Percentiles rank a stretch among this genome's conserved stretches.
Evolutionary conservation across 2,329 filamentous ascomycete species (phyloP).

Genomic region (Aspergillus unguis): DNA sequence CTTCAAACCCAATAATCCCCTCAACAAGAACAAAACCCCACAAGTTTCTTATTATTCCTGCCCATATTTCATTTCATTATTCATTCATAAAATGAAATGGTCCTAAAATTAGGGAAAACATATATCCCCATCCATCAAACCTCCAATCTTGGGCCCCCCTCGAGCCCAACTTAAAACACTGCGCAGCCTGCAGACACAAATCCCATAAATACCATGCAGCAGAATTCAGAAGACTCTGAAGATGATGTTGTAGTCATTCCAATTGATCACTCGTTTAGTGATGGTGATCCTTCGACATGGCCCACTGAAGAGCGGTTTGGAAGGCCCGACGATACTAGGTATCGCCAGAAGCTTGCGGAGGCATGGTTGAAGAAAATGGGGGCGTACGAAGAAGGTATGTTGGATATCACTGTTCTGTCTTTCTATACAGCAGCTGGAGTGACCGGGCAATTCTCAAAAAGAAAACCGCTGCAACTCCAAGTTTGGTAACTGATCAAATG

Average conservation of each 20-base stretch:
- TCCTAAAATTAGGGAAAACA: not conserved
- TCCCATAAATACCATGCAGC: not conserved
- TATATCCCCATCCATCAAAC: not conserved
- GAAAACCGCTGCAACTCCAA: no score
- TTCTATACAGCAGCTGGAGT: no score
- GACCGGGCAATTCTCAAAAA: no score
- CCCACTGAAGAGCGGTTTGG: conserved; percentile 35
- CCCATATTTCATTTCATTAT: not conserved
- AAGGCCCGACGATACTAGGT: conserved; percentile 41
- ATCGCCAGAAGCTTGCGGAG: conserved; percentile 47
- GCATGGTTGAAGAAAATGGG: conserved; percentile 48
- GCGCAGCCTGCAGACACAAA: not conserved
- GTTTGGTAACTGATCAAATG: not conserved
- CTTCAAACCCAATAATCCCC: not conserved
- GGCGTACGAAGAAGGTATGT: conserved; percentile 36
- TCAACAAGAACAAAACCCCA: not conserved
- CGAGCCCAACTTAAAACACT: conserved; percentile 6
- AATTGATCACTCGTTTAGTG: conserved; percentile 34
- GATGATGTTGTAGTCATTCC: conserved; percentile 28
- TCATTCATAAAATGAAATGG: not conserved
- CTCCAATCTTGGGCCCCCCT: not conserved
- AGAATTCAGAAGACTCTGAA: conserved; percentile 18
- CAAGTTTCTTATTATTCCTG: not conserved
- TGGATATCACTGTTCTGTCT: not conserved
- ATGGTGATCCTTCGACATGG: conserved; percentile 38